Base-by-base conservation (phyloP, 108 stramenopile species). In the Pseudonitzschia pungens region DNA sequence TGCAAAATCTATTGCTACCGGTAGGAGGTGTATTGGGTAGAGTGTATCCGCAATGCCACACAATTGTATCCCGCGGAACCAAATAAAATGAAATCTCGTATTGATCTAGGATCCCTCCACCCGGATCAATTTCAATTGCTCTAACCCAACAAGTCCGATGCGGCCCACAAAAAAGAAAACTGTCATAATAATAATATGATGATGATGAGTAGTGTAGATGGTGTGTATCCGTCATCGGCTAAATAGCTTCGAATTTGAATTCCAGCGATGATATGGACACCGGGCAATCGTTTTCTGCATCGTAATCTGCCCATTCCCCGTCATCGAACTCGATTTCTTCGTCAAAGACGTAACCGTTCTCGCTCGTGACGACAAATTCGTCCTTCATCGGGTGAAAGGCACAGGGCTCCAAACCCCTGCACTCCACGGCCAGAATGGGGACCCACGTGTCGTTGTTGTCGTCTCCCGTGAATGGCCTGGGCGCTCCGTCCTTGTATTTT, bases 241-340 rank as follows among this genome's bases (percentile, higher is more conserved):
- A 75, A 32, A 79, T 64, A 4, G 79, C 65, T 71, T 87, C 81
- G 64, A 92, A 89, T 70, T 94, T 90, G 55, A 88, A 83, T 65
- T 86, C 83, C 57, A 92, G 83, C 11, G 82, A 82, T 71, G 80
- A 81, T 14, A 92, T 65, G 15, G 86, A 82, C 3, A 94, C 89
- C 2, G 85, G 69, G 31, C 45, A 72, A 75, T 94, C 93, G 43
- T 92, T 86, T 36, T 91, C 93, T 32, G 83, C 91, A 73, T 94
- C 93, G 63, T 91, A 94, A n/a, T 94, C 93, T 0, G 84, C 90
- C 93, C 93, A 94, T 69, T 94, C 93, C 12, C 86, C 86, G 26
- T 94, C 93, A 12, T 81, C 80, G n/a, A 94, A 69, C 70, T 91
- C 93, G 27, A 92, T 88, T 76, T 89, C 93, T 69, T 88, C 86